phyloP scores from a whole-genome alignment of 192 early-diverging fungal species.

The Linnemannia zychae region DNA sequence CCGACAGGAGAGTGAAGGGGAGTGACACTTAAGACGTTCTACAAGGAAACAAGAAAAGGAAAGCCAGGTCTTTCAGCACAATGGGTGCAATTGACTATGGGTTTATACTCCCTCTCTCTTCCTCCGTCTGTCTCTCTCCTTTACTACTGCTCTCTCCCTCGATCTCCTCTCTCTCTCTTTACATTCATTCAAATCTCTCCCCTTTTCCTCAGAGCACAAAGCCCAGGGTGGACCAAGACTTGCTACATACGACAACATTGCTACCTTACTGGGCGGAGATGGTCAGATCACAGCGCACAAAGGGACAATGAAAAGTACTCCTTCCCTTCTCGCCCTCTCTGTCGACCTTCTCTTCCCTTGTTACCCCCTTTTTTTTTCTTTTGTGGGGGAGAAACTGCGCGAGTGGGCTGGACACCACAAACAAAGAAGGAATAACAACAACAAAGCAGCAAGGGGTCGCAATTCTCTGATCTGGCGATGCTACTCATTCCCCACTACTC shows the following conservation, averaged over 20 bases:
- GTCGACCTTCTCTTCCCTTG: not conserved
- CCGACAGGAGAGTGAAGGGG: not conserved
- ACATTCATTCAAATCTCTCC: too few species aligned
- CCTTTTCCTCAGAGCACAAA: not conserved
- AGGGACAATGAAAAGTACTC: not conserved
- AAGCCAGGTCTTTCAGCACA: not conserved
- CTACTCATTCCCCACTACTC: not conserved
- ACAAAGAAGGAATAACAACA: not conserved
- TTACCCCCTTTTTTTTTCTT: not conserved
- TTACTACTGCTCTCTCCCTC: not conserved
- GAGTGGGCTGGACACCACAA: slow-evolving; percentile 3
- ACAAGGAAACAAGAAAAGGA: not conserved
- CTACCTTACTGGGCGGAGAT: not conserved
- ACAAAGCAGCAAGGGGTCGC: slow-evolving; percentile 6
- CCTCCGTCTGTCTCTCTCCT: not conserved
- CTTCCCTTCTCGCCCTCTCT: not conserved
- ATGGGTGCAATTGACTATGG: not conserved
- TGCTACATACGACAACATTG: not conserved
- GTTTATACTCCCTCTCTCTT: not conserved
- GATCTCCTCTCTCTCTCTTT: not conserved
- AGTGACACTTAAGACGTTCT: slow-evolving; percentile 4
- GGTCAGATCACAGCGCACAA: not conserved
- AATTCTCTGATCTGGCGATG: not conserved
- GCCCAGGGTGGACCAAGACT: not conserved
- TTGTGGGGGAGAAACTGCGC: slow-evolving; percentile 3